Percentiles rank a stretch among this genome's conserved stretches.
Conservation (phyloP, 108 stramenopile species). For the Bacterosira constricta region DNA sequence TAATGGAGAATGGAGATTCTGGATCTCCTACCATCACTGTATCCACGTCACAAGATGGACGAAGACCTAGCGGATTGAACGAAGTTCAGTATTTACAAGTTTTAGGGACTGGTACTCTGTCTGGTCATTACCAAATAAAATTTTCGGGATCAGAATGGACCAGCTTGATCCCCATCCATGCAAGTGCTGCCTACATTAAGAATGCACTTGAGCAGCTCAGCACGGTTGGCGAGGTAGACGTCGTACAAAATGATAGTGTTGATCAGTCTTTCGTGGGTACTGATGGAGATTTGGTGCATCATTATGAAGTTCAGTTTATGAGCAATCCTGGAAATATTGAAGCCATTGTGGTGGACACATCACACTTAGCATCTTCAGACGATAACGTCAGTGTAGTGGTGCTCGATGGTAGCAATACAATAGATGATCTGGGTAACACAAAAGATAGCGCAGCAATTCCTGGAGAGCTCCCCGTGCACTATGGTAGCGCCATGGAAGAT, state of each 20-base stretch:
- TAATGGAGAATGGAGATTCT: constrained; percentile 38
- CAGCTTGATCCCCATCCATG: constrained; percentile 48
- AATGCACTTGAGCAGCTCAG: constrained; percentile 60
- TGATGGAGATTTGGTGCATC: constrained; percentile 34
- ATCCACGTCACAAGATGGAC: constrained; percentile 45
- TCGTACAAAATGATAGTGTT: constrained; percentile 43
- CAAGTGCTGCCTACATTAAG: constrained; percentile 59
- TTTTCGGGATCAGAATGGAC: constrained; percentile 62
- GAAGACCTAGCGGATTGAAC: constrained; percentile 29
- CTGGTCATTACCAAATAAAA: constrained; percentile 64
- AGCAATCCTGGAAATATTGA: constrained; percentile 61
- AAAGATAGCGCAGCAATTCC: constrained; percentile 43
- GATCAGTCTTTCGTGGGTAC: constrained; percentile 37
- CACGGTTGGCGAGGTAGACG: constrained; percentile 45
- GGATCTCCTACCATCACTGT: constrained; percentile 43
- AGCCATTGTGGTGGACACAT: constrained; percentile 54
- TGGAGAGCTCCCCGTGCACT: constrained; percentile 72
- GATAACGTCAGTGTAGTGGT: constrained; percentile 49
- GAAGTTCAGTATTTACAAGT: constrained; percentile 64
- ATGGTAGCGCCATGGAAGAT: constrained; percentile 48
- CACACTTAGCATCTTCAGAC: constrained; percentile 41
- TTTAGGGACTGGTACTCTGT: constrained; percentile 24
- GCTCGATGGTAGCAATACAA: constrained; percentile 66
- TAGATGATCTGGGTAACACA: constrained; percentile 45
- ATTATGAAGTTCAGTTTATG: constrained; percentile 62